phyloP scores from a whole-genome alignment of 805 yeast genomes.

The Torulaspora gathmanii region DNA sequence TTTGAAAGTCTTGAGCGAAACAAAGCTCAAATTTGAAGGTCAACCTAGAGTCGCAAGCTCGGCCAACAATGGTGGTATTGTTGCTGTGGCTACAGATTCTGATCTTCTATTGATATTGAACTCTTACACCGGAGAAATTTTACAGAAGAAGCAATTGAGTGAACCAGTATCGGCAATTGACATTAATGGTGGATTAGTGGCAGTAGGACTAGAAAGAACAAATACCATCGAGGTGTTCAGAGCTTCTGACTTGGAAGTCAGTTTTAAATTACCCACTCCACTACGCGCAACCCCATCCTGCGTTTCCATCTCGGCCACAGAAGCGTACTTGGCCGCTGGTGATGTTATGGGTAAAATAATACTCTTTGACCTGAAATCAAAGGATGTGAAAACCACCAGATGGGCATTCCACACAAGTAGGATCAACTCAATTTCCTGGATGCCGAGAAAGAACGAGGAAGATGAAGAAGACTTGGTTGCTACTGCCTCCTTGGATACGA shows the following conservation, averaged over 20 bases:
- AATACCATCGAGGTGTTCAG: constrained; percentile 42
- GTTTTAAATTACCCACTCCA: constrained; percentile 38
- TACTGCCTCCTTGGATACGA: constrained; percentile 81
- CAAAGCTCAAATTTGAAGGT: constrained; percentile 32
- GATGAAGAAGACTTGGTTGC: constrained; percentile 54
- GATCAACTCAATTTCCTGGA: constrained; percentile 76
- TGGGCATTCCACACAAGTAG: constrained; percentile 95
- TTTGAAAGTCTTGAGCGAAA: constrained; percentile 39
- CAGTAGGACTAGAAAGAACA: constrained; percentile 46
- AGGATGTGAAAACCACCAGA: constrained; percentile 65
- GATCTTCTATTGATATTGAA: constrained; percentile 37
- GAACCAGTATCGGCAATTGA: constrained; percentile 46
- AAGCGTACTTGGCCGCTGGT: constrained; percentile 70
- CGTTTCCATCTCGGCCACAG: constrained; percentile 67
- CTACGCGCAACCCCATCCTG: constrained; percentile 60
- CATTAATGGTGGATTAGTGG: constrained; percentile 41
- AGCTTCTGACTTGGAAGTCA: constrained; percentile 29
- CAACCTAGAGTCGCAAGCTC: constrained; percentile 51
- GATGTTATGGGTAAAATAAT: constrained; percentile 82
- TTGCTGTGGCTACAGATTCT: constrained; percentile 45
- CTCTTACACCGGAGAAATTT: constrained; percentile 35
- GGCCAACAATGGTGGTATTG: constrained; percentile 32
- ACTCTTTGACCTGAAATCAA: constrained; percentile 55
- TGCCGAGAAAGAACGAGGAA: constrained; percentile 14
- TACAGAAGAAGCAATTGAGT: constrained; percentile 32